Percentiles rank a stretch among this genome's conserved stretches.
phyloP scores from a whole-genome alignment of 176 grass and related monocot species.

The Saccharum spontaneum region DNA sequence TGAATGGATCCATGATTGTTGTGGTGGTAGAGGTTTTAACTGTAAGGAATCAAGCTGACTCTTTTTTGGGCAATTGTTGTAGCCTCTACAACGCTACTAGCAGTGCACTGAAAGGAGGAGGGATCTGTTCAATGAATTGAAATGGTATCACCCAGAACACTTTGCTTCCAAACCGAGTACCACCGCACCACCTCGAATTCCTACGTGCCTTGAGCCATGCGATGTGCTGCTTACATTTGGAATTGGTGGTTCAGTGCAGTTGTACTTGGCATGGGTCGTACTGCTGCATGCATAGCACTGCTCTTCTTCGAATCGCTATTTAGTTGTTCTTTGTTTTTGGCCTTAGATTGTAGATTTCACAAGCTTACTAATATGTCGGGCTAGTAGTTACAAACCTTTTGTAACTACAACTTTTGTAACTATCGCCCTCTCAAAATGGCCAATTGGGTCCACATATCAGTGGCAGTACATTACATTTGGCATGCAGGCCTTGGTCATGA shows the following conservation, averaged over 20 bases:
- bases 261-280: not conserved
- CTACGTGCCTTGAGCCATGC: not conserved
- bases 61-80: not conserved
- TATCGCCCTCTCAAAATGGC: not conserved
- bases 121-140: not conserved
- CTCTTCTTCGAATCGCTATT: not conserved
- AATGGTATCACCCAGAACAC: not conserved
- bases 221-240: not conserved
- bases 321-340: not conserved
- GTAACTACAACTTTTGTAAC: not conserved
- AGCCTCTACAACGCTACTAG: not conserved
- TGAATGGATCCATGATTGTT: not conserved
- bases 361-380: not conserved
- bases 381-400: not conserved
- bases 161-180: not conserved
- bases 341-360: not conserved
- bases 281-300: not conserved
- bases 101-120: not conserved
- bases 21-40: not conserved
- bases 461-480: not conserved
- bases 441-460: not conserved
- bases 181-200: not conserved
- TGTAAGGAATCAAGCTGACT: not conserved
- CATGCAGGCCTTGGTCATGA: not conserved
- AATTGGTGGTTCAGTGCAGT: not conserved